These are phyloP conservation scores for Diutina rugosa DNA, from an alignment of 1,139 yeast species.

Conservation along the genomic window DNA sequence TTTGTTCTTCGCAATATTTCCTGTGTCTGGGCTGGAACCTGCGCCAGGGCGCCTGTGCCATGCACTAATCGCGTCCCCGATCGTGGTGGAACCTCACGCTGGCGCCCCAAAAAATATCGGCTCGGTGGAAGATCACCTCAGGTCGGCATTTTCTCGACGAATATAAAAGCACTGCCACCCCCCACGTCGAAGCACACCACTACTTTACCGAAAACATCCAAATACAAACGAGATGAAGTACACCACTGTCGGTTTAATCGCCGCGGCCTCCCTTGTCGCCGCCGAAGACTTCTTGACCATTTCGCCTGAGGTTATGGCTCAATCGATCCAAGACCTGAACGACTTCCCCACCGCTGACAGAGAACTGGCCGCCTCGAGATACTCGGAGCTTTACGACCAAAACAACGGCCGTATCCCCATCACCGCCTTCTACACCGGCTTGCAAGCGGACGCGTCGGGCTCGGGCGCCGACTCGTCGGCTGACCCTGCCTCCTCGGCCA, in stretches of 20 bases:
- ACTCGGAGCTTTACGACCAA: not conserved
- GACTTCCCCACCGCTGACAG: not conserved
- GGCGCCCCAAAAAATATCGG: not conserved
- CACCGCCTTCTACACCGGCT: not conserved
- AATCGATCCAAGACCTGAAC: not conserved
- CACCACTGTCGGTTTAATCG: not conserved
- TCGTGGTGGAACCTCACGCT: not conserved
- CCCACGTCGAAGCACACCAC: not conserved
- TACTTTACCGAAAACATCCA: not conserved
- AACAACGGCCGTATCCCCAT: slow-evolving; percentile 1
- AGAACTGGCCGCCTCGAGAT: not conserved
- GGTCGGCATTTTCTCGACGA: not conserved
- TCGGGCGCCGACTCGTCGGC: not conserved
- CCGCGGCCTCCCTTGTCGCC: not conserved
- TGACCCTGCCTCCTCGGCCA: not conserved
- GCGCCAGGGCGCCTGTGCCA: not conserved
- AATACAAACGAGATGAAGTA: not conserved
- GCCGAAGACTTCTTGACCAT: slow-evolving; percentile 1
- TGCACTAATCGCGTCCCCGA: not conserved
- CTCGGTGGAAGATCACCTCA: not conserved
- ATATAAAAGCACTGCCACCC: not conserved
- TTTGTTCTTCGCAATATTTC: not conserved
- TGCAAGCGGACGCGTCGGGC: not conserved
- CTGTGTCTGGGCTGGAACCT: not conserved
- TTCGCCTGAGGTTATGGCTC: not conserved